Evolutionary conservation across 768 basidiomycete genomes (phyloP), one percentile per base, ranked within the genome.

Genomic region (Suillus brevipes): DNA sequence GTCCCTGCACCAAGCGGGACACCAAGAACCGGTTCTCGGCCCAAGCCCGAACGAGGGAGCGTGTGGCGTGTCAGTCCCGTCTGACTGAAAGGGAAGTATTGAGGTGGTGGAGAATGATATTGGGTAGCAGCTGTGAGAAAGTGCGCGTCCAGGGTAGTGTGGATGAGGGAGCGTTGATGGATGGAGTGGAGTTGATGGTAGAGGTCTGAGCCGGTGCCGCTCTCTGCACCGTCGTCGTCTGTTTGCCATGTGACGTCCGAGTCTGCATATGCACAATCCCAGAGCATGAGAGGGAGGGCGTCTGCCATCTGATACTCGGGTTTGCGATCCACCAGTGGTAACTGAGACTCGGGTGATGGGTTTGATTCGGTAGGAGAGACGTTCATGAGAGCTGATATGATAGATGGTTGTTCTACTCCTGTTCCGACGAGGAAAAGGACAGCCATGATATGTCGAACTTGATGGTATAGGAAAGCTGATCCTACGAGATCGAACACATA

Each of bases 281-380:
- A 97, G 16, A 99, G 86, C 77, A 98, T 85, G 45, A 99, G 85
- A 1, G 97, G 96, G 0, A 97, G 82, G 1, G 87, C 90, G 68
- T 96, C 91, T 8, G 95, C 95, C 92, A 99, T 99, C 69, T 91
- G 89, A 74, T 98, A 99, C 57, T 87, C 86, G 3, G 97, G 97
- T 74, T 95, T 96, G 60, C 84, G 76, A 64, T 86, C 81, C 34
- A 94, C 84, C 13, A 88, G 73, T 43, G 84, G 78, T 13, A 82
- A 47, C 77, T 80, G 63, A 68, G 68, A 16, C 8, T 66, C 45
- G 36, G 59, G 58, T 40, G 28, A 56, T 6, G 65, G 34, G 5
- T 50, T 36, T 38, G 69, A 68, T 23, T 68, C 77, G 49, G 84
- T 83, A 9, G 55, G 13, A 4, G n/a, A 56, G 25, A 87, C 85